Evolutionary conservation across 257 asterid genomes (phyloP).

Genomic region (Solanum dulcamara): DNA sequence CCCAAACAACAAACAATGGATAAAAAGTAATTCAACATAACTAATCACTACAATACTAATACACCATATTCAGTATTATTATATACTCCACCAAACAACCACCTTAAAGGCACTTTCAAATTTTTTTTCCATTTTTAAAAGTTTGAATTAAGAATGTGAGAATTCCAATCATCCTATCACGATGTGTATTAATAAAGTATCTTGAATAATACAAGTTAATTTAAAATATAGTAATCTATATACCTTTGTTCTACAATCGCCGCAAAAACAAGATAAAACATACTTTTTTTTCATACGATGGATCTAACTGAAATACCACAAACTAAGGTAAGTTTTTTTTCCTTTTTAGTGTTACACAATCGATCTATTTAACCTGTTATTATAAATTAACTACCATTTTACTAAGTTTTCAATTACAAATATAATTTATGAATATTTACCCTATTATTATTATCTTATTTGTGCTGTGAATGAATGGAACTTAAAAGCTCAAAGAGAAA

Average conservation of each 20-base stretch:
- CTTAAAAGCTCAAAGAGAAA: not conserved
- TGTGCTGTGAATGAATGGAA: not conserved
- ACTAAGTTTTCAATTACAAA: not conserved
- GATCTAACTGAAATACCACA: not conserved
- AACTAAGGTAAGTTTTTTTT: too few relatives aligned
- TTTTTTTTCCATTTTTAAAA: too few relatives aligned
- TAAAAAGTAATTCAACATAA: too few relatives aligned
- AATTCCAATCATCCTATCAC: too few relatives aligned
- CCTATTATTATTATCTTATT: not conserved
- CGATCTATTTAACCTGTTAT: not conserved
- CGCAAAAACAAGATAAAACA: not conserved
- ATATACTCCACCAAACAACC: too few relatives aligned
- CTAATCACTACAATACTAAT: too few relatives aligned
- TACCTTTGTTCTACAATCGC: not conserved
- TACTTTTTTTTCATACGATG: not conserved
- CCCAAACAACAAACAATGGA: too few relatives aligned
- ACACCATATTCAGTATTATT: too few relatives aligned
- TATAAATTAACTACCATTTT: not conserved
- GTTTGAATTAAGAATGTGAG: too few relatives aligned
- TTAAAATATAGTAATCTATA: not conserved
- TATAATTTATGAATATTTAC: not conserved
- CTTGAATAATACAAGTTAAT: not conserved
- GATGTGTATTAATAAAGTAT: not conserved
- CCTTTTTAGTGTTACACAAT: not conserved
- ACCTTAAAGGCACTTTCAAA: too few relatives aligned